Evolutionary conservation across 1,284 basidiomycete species (phyloP), one percentile per base, ranked within the genome.

Genomic region (Austroboletus novae-zelandiae): DNA sequence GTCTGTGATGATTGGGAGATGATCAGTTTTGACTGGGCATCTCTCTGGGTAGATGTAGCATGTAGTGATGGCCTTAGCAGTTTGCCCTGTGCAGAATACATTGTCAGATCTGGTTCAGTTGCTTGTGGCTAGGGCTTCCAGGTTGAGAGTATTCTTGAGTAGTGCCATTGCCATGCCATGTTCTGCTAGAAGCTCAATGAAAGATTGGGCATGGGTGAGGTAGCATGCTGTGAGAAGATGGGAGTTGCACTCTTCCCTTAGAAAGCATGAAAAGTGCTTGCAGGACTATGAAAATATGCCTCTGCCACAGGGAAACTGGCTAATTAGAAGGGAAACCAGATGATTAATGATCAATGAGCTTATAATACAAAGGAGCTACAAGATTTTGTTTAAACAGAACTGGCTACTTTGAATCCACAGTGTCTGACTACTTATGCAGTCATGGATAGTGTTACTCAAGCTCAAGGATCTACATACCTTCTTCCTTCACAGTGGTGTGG

Each of bases 311-410:
- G 15, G 29, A 0, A 35, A 72, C 10, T 76, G 74, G 74, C 41
- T 35, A 66, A 4, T 15, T 5, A 36, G 4, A 5, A 40, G 6
- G 58, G 36, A 5, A 76, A 76, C 52, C 59, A 48, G 1, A 55
- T 73, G 0, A 70, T 78, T 48, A 59, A 57, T 1, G 71, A 76
- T 40, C 72, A 77, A 43, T 58, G 63, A 2, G 54, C 61, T 34
- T 77, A 73, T 47, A 47, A 75, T 55, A 43, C 9, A 0, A 55
- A 57, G 1, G 40, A 54, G 1, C 54, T 70, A 43, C 47, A 30
- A 9, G 35, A 18, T 1, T 23, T 50, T 9, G 62, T 61, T 23
- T 46, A 59, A 40, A 7, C 61, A 25, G 44, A 34, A 13, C n/a
- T 47, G 0, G 10, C 27, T 15, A 45, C 39, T 7, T 29, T 54